These are phyloP conservation scores for Boeremia lycopersici DNA, from an alignment of 2,329 filamentous ascomycete genomes.

Conservation along the genomic window DNA sequence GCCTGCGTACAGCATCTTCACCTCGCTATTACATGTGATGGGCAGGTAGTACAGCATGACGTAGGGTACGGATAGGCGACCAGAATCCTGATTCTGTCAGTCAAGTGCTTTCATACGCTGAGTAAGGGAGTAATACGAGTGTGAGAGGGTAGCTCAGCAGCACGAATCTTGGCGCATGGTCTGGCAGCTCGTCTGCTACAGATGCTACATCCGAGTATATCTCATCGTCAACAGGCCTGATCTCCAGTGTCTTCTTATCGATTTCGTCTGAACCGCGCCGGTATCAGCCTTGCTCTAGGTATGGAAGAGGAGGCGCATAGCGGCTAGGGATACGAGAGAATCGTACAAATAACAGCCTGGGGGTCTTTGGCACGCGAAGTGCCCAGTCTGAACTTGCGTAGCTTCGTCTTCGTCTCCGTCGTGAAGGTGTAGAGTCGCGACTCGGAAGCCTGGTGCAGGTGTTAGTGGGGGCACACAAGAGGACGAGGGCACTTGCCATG, in stretches of 20 bases:
- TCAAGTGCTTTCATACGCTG: neutral
- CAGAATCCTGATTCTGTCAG: conserved; percentile 66
- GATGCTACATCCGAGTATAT: conserved; percentile 83
- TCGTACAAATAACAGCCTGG: conserved; percentile 92
- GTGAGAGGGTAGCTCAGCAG: conserved; percentile 91
- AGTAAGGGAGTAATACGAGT: conserved; percentile 61
- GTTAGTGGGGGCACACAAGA: conserved; percentile 7
- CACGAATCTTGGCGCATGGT: conserved; percentile 88
- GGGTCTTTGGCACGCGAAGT: conserved; percentile 86
- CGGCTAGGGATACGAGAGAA: conserved; percentile 10
- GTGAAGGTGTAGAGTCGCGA: conserved; percentile 92
- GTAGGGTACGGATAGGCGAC: conserved; percentile 87
- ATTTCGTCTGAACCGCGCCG: conserved; percentile 71
- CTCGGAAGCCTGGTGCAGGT: conserved; percentile 68
- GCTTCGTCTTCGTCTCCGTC: conserved; percentile 82
- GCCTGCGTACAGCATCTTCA: conserved; percentile 92
- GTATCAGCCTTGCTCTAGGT: conserved; percentile 35
- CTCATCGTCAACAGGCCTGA: conserved; percentile 80
- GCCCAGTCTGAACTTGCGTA: conserved; percentile 91
- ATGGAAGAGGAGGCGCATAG: neutral
- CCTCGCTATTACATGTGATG: conserved; percentile 83
- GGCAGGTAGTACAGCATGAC: conserved; percentile 95
- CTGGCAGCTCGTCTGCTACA: conserved; percentile 86
- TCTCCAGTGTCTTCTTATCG: conserved; percentile 88
- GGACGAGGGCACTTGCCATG: conserved; percentile 27